Evolutionary conservation across 2,329 filamentous ascomycete species (phyloP), one percentile per base, ranked within the genome.

Genomic region (Dryadomyces quercivorus): DNA sequence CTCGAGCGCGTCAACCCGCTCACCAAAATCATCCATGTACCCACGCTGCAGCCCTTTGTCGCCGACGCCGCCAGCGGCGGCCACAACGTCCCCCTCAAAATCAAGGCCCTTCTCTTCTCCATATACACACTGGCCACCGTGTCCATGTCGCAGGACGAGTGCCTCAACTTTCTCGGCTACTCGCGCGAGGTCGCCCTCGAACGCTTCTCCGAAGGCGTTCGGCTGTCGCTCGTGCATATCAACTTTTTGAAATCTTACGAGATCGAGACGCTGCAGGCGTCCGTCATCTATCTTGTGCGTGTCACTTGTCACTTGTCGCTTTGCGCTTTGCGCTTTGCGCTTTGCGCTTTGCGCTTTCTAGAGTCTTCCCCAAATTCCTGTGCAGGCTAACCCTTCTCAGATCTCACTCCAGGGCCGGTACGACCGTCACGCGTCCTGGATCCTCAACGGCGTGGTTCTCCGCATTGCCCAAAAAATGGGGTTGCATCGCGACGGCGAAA

Each of bases 1-100:
- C 70, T 89, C 6, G 81, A 88, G 50, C 82, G 87, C 57, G 81
- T 91, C 54, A 86, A 91, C 61, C 86, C 86, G 0, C 65, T 89
- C 48, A 80, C 81, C 60, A 91, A 90, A 64, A 69, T 80, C 48
- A 81, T 88, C 22, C 87, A 92, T 63, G 77, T 84, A 1, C 86
- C 86, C 0, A 82, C 82, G 0, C 66, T 88, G 4, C 82, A 89
- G 61, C 75, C 77, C 2, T 75, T 78, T 48, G 71, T 90, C 8
- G 74, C 85, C 42, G 78, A 86, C 56, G 82, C 83, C 2, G 77
- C 76, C 1, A 74, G 74, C 16, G 75, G 80, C 57, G 69, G 83
- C 20, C 68, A 70, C 13, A 74, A 72, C 45, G 67, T 88, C 1
- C 75, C 76, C 0, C 72, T 77, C 44, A 78, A 78, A 53, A 67